Evolutionary conservation across 805 yeast genomes (phyloP).

Genomic region (baker's yeast (Saccharomyces cerevisiae)): DNA sequence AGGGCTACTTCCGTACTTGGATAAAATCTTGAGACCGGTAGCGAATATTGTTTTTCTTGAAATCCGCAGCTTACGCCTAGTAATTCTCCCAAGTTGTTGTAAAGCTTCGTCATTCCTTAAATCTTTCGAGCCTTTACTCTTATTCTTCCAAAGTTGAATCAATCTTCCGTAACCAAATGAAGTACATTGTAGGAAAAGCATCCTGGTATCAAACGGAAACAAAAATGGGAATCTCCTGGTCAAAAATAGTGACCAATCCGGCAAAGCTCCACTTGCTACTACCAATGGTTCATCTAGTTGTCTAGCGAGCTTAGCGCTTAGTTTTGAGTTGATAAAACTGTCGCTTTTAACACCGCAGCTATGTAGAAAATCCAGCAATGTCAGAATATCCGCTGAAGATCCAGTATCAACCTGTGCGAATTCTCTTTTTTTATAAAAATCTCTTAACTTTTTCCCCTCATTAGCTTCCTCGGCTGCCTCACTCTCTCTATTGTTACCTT

Average conservation of each 20-base stretch:
- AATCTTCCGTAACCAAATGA: constrained; percentile 86
- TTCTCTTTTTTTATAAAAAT: constrained; percentile 22
- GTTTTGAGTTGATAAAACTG: constrained; percentile 64
- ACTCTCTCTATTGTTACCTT: constrained; percentile 16
- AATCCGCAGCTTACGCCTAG: constrained; percentile 72
- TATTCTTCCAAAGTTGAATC: constrained; percentile 66
- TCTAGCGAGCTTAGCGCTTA: constrained; percentile 76
- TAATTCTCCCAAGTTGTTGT: constrained; percentile 59
- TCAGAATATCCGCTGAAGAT: constrained; percentile 33
- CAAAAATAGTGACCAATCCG: constrained; percentile 74
- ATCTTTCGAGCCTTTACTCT: constrained; percentile 34
- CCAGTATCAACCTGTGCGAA: neutral
- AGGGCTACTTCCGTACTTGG: constrained; percentile 68
- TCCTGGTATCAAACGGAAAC: constrained; percentile 75
- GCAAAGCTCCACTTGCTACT: constrained; percentile 79
- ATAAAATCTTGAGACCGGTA: constrained; percentile 73
- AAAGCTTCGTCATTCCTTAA: constrained; percentile 22
- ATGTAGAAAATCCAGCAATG: constrained; percentile 43
- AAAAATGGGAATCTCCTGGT: constrained; percentile 70
- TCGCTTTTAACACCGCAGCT: constrained; percentile 14
- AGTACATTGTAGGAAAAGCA: constrained; percentile 72
- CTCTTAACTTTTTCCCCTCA: constrained; percentile 15
- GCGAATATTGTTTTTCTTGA: constrained; percentile 61
- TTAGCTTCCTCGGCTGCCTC: constrained; percentile 13
- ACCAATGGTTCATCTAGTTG: constrained; percentile 85